A percentile compares a stretch with the other conserved stretches of the same genome.
Conservation (phyloP, 2,329 filamentous ascomycete species). For the Lecanicillium sp. region DNA sequence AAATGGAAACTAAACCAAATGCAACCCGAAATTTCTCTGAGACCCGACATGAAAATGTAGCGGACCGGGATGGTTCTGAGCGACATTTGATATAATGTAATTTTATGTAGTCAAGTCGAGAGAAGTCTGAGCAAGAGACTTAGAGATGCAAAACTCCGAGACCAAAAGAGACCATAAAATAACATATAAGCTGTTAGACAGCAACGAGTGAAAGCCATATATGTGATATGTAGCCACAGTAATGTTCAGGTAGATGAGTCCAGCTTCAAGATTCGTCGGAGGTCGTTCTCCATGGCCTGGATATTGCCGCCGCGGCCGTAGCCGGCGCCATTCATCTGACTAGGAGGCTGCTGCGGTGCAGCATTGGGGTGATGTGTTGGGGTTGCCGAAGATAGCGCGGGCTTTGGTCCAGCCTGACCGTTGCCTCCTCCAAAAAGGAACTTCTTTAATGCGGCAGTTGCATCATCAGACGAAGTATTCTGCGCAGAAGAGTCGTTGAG, state of each 20-base stretch:
- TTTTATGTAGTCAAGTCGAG: neutral
- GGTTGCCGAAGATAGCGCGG: conserved; percentile 2
- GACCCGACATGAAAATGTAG: no score
- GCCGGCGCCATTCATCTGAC: conserved; percentile 1
- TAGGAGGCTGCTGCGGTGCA: conserved; percentile 2
- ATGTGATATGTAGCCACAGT: no score
- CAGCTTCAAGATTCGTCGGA: conserved; percentile 44
- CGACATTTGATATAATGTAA: neutral
- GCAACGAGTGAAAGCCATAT: no score
- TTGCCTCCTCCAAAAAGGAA: conserved; percentile 36
- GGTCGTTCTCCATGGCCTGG: conserved; percentile 42
- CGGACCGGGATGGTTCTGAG: no score
- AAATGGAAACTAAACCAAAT: no score
- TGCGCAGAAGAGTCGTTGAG: conserved; percentile 32
- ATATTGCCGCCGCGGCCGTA: conserved; percentile 24
- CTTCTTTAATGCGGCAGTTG: conserved; percentile 30
- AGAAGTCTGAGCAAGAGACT: neutral
- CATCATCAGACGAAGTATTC: conserved; percentile 5
- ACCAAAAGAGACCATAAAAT: neutral
- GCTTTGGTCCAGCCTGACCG: conserved; percentile 2
- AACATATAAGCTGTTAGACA: neutral
- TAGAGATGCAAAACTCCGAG: neutral
- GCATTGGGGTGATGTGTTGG: neutral
- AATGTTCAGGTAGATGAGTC: conserved; percentile 12
- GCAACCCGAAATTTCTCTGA: no score